Evolutionary conservation across 129 eudicot genomes (phyloP).

Genomic region (Centaurea solstitialis): DNA sequence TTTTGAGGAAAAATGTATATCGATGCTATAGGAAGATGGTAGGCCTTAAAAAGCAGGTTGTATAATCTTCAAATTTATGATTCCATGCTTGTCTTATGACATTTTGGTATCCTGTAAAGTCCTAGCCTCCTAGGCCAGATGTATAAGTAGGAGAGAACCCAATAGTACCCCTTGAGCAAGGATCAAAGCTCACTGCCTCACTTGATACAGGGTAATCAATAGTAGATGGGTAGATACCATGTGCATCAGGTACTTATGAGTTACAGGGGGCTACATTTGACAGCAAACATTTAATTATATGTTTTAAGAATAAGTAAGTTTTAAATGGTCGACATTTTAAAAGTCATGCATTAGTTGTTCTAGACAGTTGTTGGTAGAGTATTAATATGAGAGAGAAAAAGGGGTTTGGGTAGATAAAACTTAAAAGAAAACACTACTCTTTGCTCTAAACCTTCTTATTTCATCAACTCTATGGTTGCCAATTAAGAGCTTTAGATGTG

Average conservation of each 20-base stretch:
- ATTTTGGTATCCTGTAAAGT: background rate
- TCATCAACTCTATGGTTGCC: conserved; percentile 1
- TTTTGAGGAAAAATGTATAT: background rate
- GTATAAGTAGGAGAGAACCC: background rate
- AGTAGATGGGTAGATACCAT: background rate
- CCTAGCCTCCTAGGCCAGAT: background rate
- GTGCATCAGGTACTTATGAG: background rate
- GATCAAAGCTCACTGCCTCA: background rate
- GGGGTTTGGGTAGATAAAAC: background rate
- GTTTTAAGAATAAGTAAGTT: background rate
- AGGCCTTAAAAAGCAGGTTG: background rate
- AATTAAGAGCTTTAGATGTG: background rate
- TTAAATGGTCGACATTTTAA: background rate
- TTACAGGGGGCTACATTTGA: background rate
- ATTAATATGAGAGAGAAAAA: background rate
- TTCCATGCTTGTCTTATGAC: background rate
- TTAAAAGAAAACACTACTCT: background rate
- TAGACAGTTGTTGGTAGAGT: background rate
- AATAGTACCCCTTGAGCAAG: background rate
- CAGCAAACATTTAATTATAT: background rate
- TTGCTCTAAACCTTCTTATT: conserved; percentile 2
- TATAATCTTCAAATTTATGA: background rate
- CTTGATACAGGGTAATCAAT: background rate
- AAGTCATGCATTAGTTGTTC: background rate
- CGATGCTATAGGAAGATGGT: background rate